Base-by-base conservation (phyloP, 1,139 yeast species). In the Kodamaea plutei region DNA sequence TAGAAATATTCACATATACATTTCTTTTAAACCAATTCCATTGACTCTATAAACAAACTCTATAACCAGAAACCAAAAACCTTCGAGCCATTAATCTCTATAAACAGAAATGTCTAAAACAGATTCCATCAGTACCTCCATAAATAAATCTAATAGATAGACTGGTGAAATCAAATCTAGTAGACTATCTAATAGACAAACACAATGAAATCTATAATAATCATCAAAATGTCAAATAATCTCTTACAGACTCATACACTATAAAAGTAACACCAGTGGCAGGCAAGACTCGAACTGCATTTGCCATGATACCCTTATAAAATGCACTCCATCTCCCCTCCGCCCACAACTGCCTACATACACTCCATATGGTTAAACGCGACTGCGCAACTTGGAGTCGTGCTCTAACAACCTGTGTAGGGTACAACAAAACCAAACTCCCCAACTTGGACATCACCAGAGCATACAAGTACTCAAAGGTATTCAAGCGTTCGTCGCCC, bases 341-440 rank as follows among this genome's bases (percentile, higher is more conserved):
- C 2, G 43, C 39, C 56, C 71, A 73, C 1, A 64, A 47, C 9
- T 54, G 48, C 3, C 30, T 31, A 13, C 53, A 44, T 4, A 61
- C 54, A 4, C 40, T 31, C n/a, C 15, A 12, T 11, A 62, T 45
- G 20, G 54, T 44, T 15, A 43, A 40, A 13, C 29, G 30, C 23
- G 38, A 37, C 25, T 38, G 20, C 29, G 41, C 35, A 29, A 41
- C 31, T 29, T 51, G 61, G 37, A 89, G 57, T 40, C 95, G 70
- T 1, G 96, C 72, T 39, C 88, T 70, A 1, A 91, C 58, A 20
- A 89, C 81, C 51, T 91, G 98, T 30, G 84, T 70, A 0, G 98
- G 98, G 48, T 91, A 91, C 56, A 85, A 71, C 0, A 76, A 48
- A 4, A 79, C 44, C 36, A 87, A 79, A 4, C 96, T 79, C 1